phyloP scores from a whole-genome alignment of 2,329 filamentous ascomycete species.

The Berkeleyomyces basicola region DNA sequence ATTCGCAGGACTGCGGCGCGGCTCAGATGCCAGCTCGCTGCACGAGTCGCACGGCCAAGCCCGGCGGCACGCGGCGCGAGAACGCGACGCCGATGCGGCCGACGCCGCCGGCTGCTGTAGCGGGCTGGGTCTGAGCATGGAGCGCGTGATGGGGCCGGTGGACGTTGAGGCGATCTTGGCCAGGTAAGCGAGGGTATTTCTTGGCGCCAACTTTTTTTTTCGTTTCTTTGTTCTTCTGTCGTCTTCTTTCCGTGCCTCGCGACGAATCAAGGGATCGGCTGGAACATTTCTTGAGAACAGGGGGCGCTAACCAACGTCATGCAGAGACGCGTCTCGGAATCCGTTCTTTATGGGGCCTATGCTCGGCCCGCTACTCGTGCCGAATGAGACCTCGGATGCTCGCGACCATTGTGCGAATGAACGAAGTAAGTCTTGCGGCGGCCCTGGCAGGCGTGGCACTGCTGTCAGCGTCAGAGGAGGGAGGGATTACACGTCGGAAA shows the following conservation, averaged over 20 bases:
- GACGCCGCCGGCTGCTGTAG: neutral
- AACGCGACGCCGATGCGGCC: neutral
- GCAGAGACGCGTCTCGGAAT: neutral
- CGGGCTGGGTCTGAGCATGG: neutral
- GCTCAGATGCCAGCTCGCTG: neutral
- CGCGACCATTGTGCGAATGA: slow-evolving; percentile 69
- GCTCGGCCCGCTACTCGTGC: slow-evolving; percentile 52
- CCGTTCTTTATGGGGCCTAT: slow-evolving; percentile 44
- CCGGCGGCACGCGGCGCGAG: neutral
- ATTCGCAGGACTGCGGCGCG: neutral
- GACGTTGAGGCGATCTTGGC: slow-evolving; percentile 3
- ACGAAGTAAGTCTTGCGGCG: slow-evolving; percentile 32
- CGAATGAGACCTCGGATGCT: slow-evolving; percentile 58
- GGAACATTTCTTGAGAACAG: too few species aligned
- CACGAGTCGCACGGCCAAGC: neutral
- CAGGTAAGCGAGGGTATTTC: neutral
- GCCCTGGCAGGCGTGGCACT: neutral
- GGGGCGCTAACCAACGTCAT: neutral
- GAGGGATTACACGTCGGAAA: neutral
- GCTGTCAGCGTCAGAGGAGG: neutral
- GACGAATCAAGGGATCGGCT: too few species aligned
- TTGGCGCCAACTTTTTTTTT: too few species aligned
- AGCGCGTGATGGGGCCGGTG: neutral
- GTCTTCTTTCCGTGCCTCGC: too few species aligned
- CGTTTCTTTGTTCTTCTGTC: too few species aligned